Conservation (phyloP, 2,329 filamentous ascomycete species). For the Ceratocystis harringtonii region DNA sequence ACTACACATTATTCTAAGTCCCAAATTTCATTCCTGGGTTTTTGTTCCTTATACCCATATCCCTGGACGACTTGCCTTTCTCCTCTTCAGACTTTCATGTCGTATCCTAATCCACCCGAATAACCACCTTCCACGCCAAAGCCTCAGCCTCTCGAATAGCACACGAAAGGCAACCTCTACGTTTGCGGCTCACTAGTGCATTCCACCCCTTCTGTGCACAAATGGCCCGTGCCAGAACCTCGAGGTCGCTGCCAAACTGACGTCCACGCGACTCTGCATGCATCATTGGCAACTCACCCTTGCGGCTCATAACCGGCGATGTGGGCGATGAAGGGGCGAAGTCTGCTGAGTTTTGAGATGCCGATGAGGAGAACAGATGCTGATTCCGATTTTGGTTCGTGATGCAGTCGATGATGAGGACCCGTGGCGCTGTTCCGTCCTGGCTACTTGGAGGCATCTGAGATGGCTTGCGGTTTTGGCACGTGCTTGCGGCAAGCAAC, state of each 20-base stretch:
- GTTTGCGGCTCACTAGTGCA: conserved; percentile 51
- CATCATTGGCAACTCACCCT: conserved; percentile 32
- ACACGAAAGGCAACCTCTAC: conserved; percentile 56
- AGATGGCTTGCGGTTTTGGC: conserved; percentile 22
- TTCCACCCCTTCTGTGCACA: conserved; percentile 63
- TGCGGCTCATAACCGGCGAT: conserved; percentile 16
- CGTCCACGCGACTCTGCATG: conserved; percentile 41
- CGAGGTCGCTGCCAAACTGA: conserved; percentile 48
- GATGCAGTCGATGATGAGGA: conserved; percentile 50
- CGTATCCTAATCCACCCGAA: conserved; percentile 33
- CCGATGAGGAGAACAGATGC: conserved; percentile 19
- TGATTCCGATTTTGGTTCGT: conserved; percentile 34
- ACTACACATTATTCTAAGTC: background rate
- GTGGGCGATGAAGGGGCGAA: conserved; percentile 21
- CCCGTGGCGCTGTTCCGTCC: conserved; percentile 26
- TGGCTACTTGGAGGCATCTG: conserved; percentile 22
- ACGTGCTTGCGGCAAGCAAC: conserved; percentile 24
- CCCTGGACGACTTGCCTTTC: background rate
- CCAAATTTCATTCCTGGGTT: background rate
- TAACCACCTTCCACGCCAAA: conserved; percentile 53
- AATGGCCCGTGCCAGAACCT: conserved; percentile 55
- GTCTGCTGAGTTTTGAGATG: background rate
- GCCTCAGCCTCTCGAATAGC: conserved; percentile 61
- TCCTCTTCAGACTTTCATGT: background rate
- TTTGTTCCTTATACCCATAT: background rate